Conservation (phyloP, 2,329 filamentous ascomycete genomes). For the Diaporthe nobilis region DNA sequence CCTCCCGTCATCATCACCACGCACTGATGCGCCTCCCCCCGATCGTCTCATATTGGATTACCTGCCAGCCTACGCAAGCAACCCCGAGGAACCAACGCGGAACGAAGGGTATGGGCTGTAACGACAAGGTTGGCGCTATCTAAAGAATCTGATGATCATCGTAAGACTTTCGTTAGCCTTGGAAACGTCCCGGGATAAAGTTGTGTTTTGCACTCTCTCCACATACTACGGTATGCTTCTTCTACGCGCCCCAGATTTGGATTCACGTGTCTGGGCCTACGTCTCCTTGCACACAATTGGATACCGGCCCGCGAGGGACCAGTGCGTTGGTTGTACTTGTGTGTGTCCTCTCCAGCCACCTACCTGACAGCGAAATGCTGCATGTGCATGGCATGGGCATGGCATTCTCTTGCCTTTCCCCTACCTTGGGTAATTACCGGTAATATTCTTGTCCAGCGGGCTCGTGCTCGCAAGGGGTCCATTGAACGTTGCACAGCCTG, state of each 20-base stretch:
- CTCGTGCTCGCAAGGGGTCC: slow-evolving; percentile 14
- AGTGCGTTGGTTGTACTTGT: no score
- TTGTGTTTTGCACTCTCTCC: neutral
- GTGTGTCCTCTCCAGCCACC: neutral
- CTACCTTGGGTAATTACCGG: neutral
- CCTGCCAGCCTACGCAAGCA: neutral
- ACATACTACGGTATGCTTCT: neutral
- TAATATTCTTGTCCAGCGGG: neutral
- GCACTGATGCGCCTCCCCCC: neutral
- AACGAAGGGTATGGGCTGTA: neutral
- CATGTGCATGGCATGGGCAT: neutral
- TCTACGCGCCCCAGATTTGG: neutral
- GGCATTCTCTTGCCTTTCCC: no score
- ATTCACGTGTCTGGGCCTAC: neutral
- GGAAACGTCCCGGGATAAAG: neutral
- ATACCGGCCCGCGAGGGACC: no score
- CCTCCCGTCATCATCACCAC: slow-evolving; percentile 2
- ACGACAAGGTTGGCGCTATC: slow-evolving; percentile 32
- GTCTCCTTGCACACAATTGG: neutral
- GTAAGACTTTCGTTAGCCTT: slow-evolving; percentile 21
- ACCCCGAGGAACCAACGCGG: neutral
- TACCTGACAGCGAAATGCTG: neutral
- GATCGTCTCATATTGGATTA: neutral
- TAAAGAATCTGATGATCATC: slow-evolving; percentile 32
- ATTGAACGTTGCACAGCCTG: neutral